Base-by-base conservation (phyloP, 2,329 filamentous ascomycete species). In the Trichoderma hamatum region DNA sequence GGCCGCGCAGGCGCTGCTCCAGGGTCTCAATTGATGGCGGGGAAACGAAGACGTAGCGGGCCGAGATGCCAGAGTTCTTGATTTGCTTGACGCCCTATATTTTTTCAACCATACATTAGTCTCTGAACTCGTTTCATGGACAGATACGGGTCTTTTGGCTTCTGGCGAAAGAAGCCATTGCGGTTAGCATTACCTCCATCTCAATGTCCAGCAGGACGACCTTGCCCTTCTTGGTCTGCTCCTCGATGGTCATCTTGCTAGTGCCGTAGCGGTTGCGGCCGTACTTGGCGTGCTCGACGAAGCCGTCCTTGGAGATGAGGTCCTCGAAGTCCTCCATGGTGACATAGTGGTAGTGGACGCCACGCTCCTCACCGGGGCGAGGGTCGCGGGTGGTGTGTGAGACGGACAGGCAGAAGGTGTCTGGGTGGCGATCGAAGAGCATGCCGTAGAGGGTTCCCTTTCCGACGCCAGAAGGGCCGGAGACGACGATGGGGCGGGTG, bases 201-300 rank as follows among this genome's bases (percentile, higher is more conserved):
- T 97, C 95, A 77, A 97, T 98, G 79, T 98, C 95, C 73, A 97
- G 83, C 59, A 97, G 89, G 71, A 94, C 95, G 52, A 94, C 88
- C 75, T 85, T 86, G 21, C 89, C 90, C 81, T 90, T 88, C 70
- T 88, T 86, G 2, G 86, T 86, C 78, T 94, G 89, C 75, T 92
- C 88, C 79, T 90, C 86, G 72, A 97, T 93, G 32, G 93, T 93
- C 80, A 86, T 84, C 76, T 93, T 89, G 78, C 89, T 92, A 5
- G 94, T 97, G 68, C 94, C 94, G 81, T 97, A 97, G 76, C 88
- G 84, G 82, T 97, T 97, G 67, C 89, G 90, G 51, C 93, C 90
- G 79, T 97, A 97, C 78, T 91, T 84, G 67, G 94, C 94, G 82
- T 92, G 82, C 84, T 97, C 94, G 71, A 97, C 90, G 80, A 97